These are phyloP conservation scores for Chalaropsis thielavioides DNA, from an alignment of 2,329 filamentous ascomycete genomes.

Conservation along the genomic window DNA sequence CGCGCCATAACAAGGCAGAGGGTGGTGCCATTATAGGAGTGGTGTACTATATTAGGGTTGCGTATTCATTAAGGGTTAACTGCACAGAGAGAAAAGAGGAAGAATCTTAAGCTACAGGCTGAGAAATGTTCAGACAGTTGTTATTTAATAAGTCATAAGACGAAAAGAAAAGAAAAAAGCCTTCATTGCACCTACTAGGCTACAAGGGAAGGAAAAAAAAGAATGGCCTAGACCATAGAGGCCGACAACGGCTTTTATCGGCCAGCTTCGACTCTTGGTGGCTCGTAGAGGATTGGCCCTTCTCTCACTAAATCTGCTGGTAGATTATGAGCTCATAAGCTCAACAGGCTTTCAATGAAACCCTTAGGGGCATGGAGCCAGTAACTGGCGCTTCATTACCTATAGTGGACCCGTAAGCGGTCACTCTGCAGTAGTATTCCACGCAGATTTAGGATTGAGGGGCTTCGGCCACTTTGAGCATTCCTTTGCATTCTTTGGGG, in stretches of 20 bases:
- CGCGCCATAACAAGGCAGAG: slow-evolving; percentile 51
- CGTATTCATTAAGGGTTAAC: background rate
- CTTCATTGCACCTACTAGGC: background rate
- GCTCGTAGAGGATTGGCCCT: too few species aligned
- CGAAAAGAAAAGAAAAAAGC: background rate
- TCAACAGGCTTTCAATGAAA: background rate
- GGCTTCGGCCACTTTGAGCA: background rate
- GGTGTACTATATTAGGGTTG: background rate
- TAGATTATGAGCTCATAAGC: background rate
- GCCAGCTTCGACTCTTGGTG: background rate
- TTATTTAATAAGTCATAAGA: background rate
- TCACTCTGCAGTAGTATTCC: background rate
- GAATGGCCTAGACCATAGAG: background rate
- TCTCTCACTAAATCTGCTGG: background rate
- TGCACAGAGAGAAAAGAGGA: background rate
- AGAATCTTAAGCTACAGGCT: background rate
- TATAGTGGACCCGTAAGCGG: background rate
- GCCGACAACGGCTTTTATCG: background rate
- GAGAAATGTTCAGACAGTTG: background rate
- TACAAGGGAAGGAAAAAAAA: background rate
- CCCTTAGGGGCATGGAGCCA: background rate
- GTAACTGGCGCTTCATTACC: background rate
- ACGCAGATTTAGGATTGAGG: background rate
- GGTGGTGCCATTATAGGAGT: slow-evolving; percentile 31
- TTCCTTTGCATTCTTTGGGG: background rate